Conservation (phyloP, 2,329 filamentous ascomycete species). For the Ceratocystis diversiconidia region DNA sequence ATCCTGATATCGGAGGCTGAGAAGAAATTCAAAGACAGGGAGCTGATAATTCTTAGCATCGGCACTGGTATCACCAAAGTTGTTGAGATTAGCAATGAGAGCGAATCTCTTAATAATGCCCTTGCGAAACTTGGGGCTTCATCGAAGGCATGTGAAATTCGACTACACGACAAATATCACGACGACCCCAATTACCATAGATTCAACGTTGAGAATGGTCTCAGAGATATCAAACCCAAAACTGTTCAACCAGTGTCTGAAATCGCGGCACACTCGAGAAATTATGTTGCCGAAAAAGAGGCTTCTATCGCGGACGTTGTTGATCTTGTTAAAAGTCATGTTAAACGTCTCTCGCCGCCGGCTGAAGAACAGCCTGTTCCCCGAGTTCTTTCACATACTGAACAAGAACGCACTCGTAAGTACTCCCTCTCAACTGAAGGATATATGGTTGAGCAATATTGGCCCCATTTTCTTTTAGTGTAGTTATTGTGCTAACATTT, state of each 20-base stretch:
- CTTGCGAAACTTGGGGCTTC: not conserved
- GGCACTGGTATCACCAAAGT: constrained; percentile 22
- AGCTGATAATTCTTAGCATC: constrained; percentile 21
- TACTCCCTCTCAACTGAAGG: no score
- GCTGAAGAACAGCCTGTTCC: no score
- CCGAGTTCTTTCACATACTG: accelerated
- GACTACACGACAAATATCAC: constrained; percentile 18
- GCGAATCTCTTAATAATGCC: accelerated
- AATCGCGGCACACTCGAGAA: no score
- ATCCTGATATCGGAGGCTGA: constrained; percentile 23
- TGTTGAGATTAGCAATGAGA: constrained; percentile 19
- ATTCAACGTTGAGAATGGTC: constrained; percentile 23
- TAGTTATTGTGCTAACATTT: no score
- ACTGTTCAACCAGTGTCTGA: accelerated
- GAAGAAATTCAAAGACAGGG: constrained; percentile 19
- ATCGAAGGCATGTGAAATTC: not conserved
- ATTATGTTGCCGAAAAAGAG: no score
- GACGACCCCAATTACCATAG: constrained; percentile 20
- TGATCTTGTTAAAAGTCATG: no score
- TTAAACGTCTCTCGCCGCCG: accelerated
- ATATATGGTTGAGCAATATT: no score
- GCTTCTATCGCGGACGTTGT: accelerated
- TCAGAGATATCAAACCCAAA: not conserved
- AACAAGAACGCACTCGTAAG: no score
- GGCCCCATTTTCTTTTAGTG: no score